Percentiles rank a stretch among this genome's conserved stretches.
These are phyloP conservation scores for Aureobasidium uvarum DNA, from an alignment of 2,329 filamentous ascomycete genomes.

Conservation along the genomic window DNA sequence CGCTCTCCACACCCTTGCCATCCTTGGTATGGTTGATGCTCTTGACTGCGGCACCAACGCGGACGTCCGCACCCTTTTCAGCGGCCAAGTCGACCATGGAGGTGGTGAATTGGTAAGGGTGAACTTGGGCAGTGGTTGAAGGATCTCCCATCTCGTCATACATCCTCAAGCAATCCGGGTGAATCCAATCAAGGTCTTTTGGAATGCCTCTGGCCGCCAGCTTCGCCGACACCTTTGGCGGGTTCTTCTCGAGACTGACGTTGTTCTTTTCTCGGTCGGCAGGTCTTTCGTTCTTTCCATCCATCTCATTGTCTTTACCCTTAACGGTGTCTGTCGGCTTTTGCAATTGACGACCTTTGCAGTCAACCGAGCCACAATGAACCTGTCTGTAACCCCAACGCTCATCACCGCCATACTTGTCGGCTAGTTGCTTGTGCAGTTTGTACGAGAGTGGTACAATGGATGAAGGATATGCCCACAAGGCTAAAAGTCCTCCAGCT, in stretches of 20 bases:
- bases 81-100: constrained; percentile 74
- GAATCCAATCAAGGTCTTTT: constrained; percentile 79
- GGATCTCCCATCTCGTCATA: constrained; percentile 85
- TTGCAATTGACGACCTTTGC: constrained; percentile 35
- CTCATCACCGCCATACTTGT: constrained; percentile 72
- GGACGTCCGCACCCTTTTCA: constrained; percentile 58
- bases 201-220: constrained; percentile 64
- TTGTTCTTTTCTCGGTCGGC: constrained; percentile 38
- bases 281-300: constrained; percentile 35
- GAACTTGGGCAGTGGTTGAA: constrained; percentile 85
- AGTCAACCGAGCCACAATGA: constrained; percentile 66
- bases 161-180: constrained; percentile 60
- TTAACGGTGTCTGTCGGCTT: constrained; percentile 31
- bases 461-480: constrained; percentile 85
- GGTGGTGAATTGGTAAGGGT: constrained; percentile 87
- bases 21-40: constrained; percentile 56
- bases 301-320: constrained; percentile 34
- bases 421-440: constrained; percentile 79
- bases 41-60: constrained; percentile 64
- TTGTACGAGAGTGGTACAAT: constrained; percentile 84
- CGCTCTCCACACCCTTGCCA: constrained; percentile 55
- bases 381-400: constrained; percentile 85
- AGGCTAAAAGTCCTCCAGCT: constrained; percentile 82
- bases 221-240: constrained; percentile 50
- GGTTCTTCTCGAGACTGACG: constrained; percentile 57